A percentile compares a stretch with the other conserved stretches of the same genome.
Evolutionary conservation across 2,329 filamentous ascomycete genomes (phyloP).

Genomic region (Colletotrichum salicis): DNA sequence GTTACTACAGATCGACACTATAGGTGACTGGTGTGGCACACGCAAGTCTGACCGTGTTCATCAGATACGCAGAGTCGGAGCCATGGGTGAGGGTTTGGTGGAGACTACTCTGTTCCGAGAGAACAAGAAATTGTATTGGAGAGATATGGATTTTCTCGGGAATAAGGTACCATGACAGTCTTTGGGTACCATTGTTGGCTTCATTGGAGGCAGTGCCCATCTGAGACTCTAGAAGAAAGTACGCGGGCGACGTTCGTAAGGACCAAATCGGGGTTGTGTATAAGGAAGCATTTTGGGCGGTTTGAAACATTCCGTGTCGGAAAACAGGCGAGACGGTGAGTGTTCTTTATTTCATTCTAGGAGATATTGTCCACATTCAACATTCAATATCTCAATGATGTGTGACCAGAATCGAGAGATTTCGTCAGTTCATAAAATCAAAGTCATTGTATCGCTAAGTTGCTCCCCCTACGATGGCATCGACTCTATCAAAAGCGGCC

Average conservation of each 20-base stretch:
- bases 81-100: background rate
- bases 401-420: background rate
- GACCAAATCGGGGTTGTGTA: background rate
- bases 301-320: too few relatives aligned
- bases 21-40: background rate
- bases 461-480: background rate
- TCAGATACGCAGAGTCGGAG: constrained; percentile 4
- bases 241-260: background rate
- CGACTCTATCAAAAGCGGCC: background rate
- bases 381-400: background rate
- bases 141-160: background rate
- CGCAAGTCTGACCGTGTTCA: constrained; percentile 6
- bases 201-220: background rate
- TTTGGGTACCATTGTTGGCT: background rate
- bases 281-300: background rate
- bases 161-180: background rate
- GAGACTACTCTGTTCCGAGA: background rate
- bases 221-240: background rate
- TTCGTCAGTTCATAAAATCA: background rate
- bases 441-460: background rate
- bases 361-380: background rate
- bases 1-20: constrained; percentile 1
- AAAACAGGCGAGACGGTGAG: too few relatives aligned
- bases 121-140: background rate
- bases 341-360: background rate